phyloP scores from a whole-genome alignment of 495 filamentous ascomycete species.

The Talaromyces stipitatus region DNA sequence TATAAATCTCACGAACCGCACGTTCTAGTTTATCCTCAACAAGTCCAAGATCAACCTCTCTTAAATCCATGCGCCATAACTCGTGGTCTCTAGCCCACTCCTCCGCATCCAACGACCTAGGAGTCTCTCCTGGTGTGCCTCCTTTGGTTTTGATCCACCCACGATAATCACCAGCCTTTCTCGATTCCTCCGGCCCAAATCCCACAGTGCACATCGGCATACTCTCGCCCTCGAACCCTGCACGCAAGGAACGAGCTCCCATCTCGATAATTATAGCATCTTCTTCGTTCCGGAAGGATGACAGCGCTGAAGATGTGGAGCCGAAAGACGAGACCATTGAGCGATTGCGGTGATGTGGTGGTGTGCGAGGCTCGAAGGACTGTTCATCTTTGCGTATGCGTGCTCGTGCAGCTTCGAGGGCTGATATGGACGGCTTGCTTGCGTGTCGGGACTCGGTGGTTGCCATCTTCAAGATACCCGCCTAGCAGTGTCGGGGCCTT shows the following conservation, averaged over 20 bases:
- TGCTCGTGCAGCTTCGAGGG: conserved; percentile 5
- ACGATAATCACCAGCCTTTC: conserved; percentile 76
- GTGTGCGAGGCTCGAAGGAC: conserved; percentile 22
- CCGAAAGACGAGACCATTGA: conserved; percentile 41
- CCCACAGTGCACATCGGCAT: conserved; percentile 61
- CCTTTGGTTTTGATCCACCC: conserved; percentile 44
- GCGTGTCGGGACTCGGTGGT: conserved; percentile 5
- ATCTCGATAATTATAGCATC: conserved; percentile 78
- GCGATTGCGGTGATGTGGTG: conserved; percentile 28
- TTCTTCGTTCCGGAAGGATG: conserved; percentile 72
- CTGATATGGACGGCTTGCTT: conserved; percentile 7
- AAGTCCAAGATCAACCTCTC: conserved; percentile 64
- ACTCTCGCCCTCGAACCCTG: conserved; percentile 78
- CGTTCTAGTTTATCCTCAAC: conserved; percentile 86
- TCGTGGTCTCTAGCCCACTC: conserved; percentile 68
- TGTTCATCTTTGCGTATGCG: conserved; percentile 7
- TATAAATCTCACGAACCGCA: conserved; percentile 74
- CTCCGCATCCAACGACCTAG: conserved; percentile 35
- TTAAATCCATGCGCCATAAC: conserved; percentile 71
- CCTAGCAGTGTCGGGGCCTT: too few species aligned
- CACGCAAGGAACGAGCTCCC: conserved; percentile 68
- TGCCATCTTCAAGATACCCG: conserved; percentile 3
- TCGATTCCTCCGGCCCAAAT: conserved; percentile 66
- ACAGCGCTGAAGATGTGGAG: conserved; percentile 61
- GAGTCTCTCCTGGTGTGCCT: conserved; percentile 7